Evolutionary conservation across 1,284 basidiomycete genomes (phyloP).

Genomic region (Moesziomyces antarcticus): DNA sequence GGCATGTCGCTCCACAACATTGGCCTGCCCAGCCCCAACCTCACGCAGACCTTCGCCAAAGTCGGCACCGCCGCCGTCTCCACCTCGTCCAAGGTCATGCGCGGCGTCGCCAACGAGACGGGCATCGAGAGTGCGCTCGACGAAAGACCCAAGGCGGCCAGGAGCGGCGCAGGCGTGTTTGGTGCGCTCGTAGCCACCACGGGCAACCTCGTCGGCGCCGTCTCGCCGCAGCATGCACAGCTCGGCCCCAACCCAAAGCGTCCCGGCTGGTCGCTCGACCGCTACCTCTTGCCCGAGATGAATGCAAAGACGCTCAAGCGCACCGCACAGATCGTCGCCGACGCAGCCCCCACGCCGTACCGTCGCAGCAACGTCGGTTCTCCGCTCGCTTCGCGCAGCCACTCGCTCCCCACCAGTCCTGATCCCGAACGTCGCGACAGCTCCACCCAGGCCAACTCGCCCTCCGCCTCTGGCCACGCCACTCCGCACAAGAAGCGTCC

Average conservation of each 20-base stretch:
- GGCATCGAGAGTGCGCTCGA: slow-evolving; percentile 60
- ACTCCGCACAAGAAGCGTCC: slow-evolving; percentile 46
- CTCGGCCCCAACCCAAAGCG: slow-evolving; percentile 77
- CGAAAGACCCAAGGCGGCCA: slow-evolving; percentile 72
- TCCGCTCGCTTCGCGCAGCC: slow-evolving; percentile 36
- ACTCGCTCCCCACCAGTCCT: slow-evolving; percentile 45
- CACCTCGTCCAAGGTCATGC: slow-evolving; percentile 48
- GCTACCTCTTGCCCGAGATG: slow-evolving; percentile 70
- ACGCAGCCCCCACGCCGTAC: slow-evolving; percentile 55
- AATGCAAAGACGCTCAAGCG: slow-evolving; percentile 64
- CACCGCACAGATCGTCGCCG: slow-evolving; percentile 65
- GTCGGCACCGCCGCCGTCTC: slow-evolving; percentile 36
- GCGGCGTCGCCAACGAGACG: slow-evolving; percentile 59
- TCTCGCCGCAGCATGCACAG: slow-evolving; percentile 64
- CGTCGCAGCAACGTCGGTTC: slow-evolving; percentile 36
- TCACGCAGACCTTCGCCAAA: slow-evolving; percentile 46
- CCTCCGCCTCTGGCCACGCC: slow-evolving; percentile 25
- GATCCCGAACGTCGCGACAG: slow-evolving; percentile 26
- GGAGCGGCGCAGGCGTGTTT: slow-evolving; percentile 76
- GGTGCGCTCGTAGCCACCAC: slow-evolving; percentile 80
- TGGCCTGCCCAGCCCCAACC: slow-evolving; percentile 38
- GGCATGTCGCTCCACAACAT: slow-evolving; percentile 31
- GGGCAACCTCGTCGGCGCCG: slow-evolving; percentile 71
- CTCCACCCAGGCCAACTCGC: slow-evolving; percentile 45
- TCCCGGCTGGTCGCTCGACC: slow-evolving; percentile 76